phyloP scores from a whole-genome alignment of 805 yeast genomes.

The Teunomyces panamensis region DNA sequence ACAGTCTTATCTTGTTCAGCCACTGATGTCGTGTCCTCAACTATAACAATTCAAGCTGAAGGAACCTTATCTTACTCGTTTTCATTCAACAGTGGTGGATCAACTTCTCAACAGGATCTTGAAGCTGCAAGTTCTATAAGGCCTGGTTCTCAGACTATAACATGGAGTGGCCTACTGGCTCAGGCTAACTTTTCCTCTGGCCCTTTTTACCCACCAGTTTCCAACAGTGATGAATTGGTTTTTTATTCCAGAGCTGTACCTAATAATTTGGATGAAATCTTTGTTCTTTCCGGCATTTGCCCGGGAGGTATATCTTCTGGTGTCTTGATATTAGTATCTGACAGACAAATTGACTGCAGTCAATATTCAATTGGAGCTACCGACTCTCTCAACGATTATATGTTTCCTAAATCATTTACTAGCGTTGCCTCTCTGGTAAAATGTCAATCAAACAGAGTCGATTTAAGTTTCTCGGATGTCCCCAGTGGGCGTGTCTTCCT shows the following conservation, averaged over 20 bases:
- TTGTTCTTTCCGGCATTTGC: conserved; percentile 14
- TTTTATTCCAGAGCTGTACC: conserved; percentile 15
- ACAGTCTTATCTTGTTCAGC: conserved; percentile 11
- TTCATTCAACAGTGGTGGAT: conserved; percentile 18
- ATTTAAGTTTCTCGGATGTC: conserved; percentile 6
- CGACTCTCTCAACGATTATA: conserved; percentile 12
- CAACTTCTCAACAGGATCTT: conserved; percentile 11
- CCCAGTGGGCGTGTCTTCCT: conserved; percentile 13
- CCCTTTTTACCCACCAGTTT: conserved; percentile 9
- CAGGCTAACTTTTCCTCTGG: conserved; percentile 11
- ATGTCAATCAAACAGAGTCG: conserved; percentile 5
- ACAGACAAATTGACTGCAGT: conserved; percentile 12
- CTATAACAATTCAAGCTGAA: background rate
- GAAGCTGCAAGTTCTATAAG: conserved; percentile 8
- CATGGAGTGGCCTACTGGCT: conserved; percentile 12
- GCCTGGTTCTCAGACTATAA: conserved; percentile 6
- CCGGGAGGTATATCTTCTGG: conserved; percentile 12
- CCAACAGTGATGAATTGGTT: conserved; percentile 8
- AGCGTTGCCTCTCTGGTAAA: background rate
- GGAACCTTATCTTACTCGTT: conserved; percentile 15
- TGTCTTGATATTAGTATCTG: conserved; percentile 8
- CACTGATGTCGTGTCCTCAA: conserved; percentile 1
- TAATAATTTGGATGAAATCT: conserved; percentile 11
- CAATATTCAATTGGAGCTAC: conserved; percentile 9
- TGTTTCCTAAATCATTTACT: conserved; percentile 11